Evolutionary conservation across 2,329 filamentous ascomycete genomes (phyloP), one percentile per base, ranked within the genome.

Genomic region (Diaporthe batatas): DNA sequence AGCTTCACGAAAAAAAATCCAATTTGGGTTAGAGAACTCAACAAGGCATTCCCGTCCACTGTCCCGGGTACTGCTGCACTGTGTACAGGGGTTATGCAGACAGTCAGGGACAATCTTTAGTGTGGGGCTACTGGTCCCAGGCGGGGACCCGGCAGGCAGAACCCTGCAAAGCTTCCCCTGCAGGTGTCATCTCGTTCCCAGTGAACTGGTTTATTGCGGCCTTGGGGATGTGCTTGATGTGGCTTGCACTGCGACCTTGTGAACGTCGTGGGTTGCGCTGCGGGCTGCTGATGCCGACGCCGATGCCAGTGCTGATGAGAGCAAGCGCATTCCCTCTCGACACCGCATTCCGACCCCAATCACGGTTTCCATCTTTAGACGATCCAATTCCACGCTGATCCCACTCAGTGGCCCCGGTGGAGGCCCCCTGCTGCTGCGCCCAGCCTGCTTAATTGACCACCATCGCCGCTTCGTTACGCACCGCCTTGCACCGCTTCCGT

Each of bases 91-190:
- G n/a, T 67, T 6, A 21, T 53, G 62, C 62, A 67, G 62, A 67
- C 62, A 53, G 53, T 67, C 47, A 47, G 47, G 51, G 62, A 67
- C 62, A 67, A 67, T 67, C 47, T 67, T 67, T 47, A 39, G 29
- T 53, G 44, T 53, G 42, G 34, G 42, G 68, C 57, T 8, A 2
- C 44, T 6, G 49, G 39, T 53, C n/a, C 11, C 36, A 51, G 68
- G 68, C 49, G 55, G 25, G 29, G 21, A 25, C 53, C 62, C 55
- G 68, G 68, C 68, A 70, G 55, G 68, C 68, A 70, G 49, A 34
- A 70, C 68, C 68, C 68, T 62, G 68, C 57, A 21, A 58, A 53
- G 68, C 68, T 59, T 25, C 68, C 68, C 68, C 68, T 70, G 68
- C 55, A 70, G 68, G 55, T 62, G 68, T 70, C 68, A 62, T 70